Base-by-base conservation (phyloP, 345 rosid species). In the Citrus maxima region DNA sequence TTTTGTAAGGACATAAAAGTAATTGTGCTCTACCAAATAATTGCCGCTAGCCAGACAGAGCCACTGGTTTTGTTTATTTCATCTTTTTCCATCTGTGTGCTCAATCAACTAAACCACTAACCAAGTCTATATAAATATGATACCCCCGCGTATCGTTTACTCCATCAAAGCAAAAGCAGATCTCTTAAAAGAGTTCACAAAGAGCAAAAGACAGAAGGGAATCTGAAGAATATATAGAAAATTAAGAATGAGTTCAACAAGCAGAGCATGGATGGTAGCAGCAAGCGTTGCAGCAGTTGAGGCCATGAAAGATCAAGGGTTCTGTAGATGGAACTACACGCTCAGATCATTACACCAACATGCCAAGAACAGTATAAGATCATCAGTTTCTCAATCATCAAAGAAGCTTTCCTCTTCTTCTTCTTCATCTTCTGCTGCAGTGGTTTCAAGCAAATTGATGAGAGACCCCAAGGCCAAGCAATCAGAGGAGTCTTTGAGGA, bases 281-380 rank as follows among this genome's bases (percentile, higher is more conserved):
- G 85, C 82, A 19, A 84, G 86, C 40, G 72, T 91, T 10, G 97
- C 89, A 24, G 89, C 88, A 4, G 90, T 93, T 49, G 94, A 89
- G 82, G 91, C 93, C 13, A 32, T 87, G 30, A 93, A 91, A 54
- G 93, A 90, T 62, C 90, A 88, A 55, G 94, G 94, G 0, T 70
- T 90, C 61, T 88, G 92, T 40, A 80, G 95, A 27, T 89, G 90
- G 91, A 93, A 87, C 76, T 85, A 83, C 84, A 30, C 77, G 16
- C 38, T 86, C 0, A 86, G 88, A 68, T 86, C 89, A 0, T 6
- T 83, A 54, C 82, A 88, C 32, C 93, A 88, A 25, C 87, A 83
- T 42, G 85, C 80, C 78, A 89, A 87, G 71, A 86, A 54, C 73
- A 78, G 73, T 10, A 49, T 84, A 37, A 67, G 86, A 70, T 76